Conservation (phyloP, 1,284 basidiomycete genomes). For the Phylloboletellus chloephorus region DNA sequence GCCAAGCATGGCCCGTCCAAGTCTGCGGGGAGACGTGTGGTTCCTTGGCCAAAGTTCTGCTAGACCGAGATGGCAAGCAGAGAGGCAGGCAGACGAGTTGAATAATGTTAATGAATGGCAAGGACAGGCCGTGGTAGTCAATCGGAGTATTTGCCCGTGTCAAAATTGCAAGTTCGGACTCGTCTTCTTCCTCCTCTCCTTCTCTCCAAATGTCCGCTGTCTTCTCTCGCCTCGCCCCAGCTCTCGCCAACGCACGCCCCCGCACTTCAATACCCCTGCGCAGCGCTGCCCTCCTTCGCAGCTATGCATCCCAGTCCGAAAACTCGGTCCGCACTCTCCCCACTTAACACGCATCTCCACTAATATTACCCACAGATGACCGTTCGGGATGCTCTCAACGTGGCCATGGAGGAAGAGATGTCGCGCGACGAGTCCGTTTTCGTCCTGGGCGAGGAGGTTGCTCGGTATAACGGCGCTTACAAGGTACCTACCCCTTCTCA, state of each 20-base stretch:
- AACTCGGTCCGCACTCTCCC: constrained; percentile 43
- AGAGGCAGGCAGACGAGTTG: no score
- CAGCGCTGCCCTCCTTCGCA: constrained; percentile 44
- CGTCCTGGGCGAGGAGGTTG: constrained; percentile 97
- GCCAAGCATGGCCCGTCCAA: no score
- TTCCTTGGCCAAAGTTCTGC: no score
- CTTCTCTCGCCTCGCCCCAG: constrained; percentile 60
- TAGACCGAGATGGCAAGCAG: constrained; percentile 53
- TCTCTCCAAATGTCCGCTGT: constrained; percentile 51
- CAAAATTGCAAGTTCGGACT: constrained; percentile 24
- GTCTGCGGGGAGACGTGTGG: no score
- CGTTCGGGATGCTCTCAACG: constrained; percentile 95
- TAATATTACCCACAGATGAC: constrained; percentile 66
- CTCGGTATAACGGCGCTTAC: constrained; percentile 99
- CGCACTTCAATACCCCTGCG: constrained; percentile 37
- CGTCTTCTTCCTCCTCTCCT: constrained; percentile 28
- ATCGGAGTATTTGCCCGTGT: constrained; percentile 21
- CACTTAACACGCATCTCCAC: background rate
- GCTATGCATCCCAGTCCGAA: constrained; percentile 60
- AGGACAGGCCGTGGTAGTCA: no score
- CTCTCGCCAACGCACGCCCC: constrained; percentile 43
- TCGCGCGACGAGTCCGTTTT: constrained; percentile 92
- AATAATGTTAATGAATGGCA: no score
- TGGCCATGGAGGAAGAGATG: constrained; percentile 99
- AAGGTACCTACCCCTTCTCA: constrained; percentile 56